phyloP scores from a whole-genome alignment of 306 rosid genomes.

The Lithocarpus polystachyus region DNA sequence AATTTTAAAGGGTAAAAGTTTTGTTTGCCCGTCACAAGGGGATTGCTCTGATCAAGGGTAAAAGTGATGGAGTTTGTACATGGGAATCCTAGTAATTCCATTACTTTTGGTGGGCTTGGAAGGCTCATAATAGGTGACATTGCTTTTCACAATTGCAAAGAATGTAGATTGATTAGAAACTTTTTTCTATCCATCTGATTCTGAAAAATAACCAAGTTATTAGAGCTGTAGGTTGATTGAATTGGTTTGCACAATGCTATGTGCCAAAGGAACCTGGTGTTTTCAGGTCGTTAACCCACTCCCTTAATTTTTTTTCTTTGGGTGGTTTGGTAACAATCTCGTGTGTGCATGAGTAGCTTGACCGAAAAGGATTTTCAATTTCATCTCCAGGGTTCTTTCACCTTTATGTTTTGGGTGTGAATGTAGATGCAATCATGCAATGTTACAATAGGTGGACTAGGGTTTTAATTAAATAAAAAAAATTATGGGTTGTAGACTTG shows the following conservation, averaged over 20 bases:
- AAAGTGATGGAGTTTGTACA: slow-evolving; percentile 5
- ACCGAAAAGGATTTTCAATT: no score
- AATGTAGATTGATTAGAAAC: background rate
- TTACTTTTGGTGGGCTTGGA: background rate
- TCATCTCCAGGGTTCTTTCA: no score
- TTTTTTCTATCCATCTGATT: background rate
- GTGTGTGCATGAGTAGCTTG: no score
- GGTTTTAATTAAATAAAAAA: no score
- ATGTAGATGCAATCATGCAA: no score
- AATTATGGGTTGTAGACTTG: no score
- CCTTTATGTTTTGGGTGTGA: no score
- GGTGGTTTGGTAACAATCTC: no score
- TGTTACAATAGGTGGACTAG: no score
- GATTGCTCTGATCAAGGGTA: background rate
- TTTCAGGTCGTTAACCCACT: no score
- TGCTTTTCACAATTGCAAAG: background rate
- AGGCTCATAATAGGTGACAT: background rate
- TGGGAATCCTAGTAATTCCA: background rate
- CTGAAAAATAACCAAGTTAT: background rate
- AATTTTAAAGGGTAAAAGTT: slow-evolving; percentile 3
- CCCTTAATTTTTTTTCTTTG: no score
- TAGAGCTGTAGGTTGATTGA: background rate
- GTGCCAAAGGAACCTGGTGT: no score
- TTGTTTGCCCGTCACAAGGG: background rate
- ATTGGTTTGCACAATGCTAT: background rate